Evolutionary conservation across 2,329 filamentous ascomycete genomes (phyloP).

Genomic region (Curvularia lunata): DNA sequence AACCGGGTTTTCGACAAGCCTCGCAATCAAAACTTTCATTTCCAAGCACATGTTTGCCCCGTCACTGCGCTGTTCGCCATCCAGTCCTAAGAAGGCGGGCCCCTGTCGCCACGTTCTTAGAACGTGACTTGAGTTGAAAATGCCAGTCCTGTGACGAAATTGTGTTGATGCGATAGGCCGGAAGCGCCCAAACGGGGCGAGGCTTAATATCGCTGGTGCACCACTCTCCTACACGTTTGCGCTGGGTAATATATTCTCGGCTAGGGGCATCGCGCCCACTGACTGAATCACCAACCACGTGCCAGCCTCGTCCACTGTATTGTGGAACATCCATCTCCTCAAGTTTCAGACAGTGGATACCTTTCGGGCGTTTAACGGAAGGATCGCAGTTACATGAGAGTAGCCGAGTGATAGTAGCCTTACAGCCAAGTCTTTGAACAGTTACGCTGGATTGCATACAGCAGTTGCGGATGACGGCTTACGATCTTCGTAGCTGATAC

Average conservation of each 20-base stretch:
- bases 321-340: slow-evolving; percentile 4
- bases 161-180: slow-evolving; percentile 14
- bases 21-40: slow-evolving; percentile 18
- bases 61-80: slow-evolving; percentile 9
- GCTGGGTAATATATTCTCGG: slow-evolving; percentile 17
- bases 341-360: slow-evolving; percentile 6
- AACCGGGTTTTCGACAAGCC: slow-evolving; percentile 2
- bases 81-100: slow-evolving; percentile 1
- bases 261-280: slow-evolving; percentile 5
- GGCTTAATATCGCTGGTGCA: slow-evolving; percentile 15
- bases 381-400: not conserved
- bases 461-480: not conserved
- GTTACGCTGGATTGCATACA: not conserved
- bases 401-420: not conserved
- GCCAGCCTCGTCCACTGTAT: slow-evolving; percentile 7
- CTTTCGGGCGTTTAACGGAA: slow-evolving; percentile 1
- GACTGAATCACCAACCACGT: slow-evolving; percentile 7
- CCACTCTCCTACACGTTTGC: slow-evolving; percentile 5
- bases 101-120: slow-evolving; percentile 7
- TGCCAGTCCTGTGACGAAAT: slow-evolving; percentile 17
- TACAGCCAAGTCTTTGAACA: not conserved
- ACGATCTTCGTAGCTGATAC: not conserved
- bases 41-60: slow-evolving; percentile 11
- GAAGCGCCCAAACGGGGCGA: not conserved
- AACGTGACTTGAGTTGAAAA: slow-evolving; percentile 2